These are phyloP conservation scores for Graphilbum sp. DNA, from an alignment of 2,329 filamentous ascomycete genomes.

Conservation along the genomic window DNA sequence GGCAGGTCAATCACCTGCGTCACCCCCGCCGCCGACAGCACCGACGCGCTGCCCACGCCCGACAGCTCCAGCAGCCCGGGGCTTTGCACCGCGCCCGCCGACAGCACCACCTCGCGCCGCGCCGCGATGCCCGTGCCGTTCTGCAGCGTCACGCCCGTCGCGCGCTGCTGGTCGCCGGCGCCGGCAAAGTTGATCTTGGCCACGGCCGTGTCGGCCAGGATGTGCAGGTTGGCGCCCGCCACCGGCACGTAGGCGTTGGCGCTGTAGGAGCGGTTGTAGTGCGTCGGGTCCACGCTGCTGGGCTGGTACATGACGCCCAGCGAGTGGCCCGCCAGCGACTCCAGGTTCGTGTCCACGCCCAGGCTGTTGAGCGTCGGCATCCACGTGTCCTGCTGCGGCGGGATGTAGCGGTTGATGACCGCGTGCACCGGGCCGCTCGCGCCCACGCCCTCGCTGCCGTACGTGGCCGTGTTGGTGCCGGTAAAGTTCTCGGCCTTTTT, in stretches of 20 bases:
- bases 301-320: conserved; percentile 24
- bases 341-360: conserved; percentile 21
- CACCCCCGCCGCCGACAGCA: conserved; percentile 27
- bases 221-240: conserved; percentile 16
- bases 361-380: too few relatives aligned
- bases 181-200: conserved; percentile 12
- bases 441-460: conserved; percentile 18
- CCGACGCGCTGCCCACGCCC: conserved; percentile 20
- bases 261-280: conserved; percentile 21
- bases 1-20: conserved; percentile 23
- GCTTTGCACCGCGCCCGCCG: conserved; percentile 24
- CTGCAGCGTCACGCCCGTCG: conserved; percentile 13
- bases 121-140: conserved; percentile 5
- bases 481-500: conserved; percentile 19
- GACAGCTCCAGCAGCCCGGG: conserved; percentile 20
- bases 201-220: conserved; percentile 16
- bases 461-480: conserved; percentile 19
- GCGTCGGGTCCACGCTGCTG: conserved; percentile 22
- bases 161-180: conserved; percentile 2
- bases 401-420: conserved; percentile 15
- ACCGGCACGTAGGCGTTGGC: conserved; percentile 19
- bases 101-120: conserved; percentile 25
- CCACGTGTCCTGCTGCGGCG: conserved; percentile 19
- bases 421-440: conserved; percentile 20
- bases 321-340: conserved; percentile 22